Base-by-base conservation (phyloP, 2,329 filamentous ascomycete species). In the Ophiosphaerella narmari region DNA sequence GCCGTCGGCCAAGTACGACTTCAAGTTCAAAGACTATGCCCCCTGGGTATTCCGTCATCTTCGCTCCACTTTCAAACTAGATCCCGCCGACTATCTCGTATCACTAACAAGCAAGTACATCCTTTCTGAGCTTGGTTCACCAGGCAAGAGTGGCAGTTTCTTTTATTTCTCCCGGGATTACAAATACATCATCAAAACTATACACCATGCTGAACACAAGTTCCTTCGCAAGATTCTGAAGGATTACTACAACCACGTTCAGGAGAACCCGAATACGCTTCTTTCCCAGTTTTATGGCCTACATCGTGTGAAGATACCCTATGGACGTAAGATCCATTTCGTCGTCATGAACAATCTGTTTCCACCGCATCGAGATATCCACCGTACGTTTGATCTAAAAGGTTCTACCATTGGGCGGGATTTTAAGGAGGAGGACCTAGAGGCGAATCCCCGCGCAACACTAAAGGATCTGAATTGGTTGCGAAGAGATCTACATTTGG, bases 1-100 rank as follows among this genome's bases (percentile, higher is more conserved):
- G 5, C 94, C 94, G 18, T 97, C 93, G 55, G 92, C 94, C 62
- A 97, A 99, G 77, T 99, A 99, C 79, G 94, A 99, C 78, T 99
- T 99, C 86, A 99, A 99, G 76, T 99, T 99, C 82, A 99, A 99
- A 78, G 94, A 99, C 77, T 99, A 99, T 75, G 93, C 93, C n/a
- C 94, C 94, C 49, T 97, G 93, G 92, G 94, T 99, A 51, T 99
- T 99, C 76, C 90, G 94, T 66, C 90, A 91, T 75, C 82, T 99
- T 37, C 89, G 94, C 60, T 80, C 86, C 41, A 88, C 88, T 56
- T 99, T 99, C 78, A 86, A 88, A 63, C 84, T 97, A 47, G 94
- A 99, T 70, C 94, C 94, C 18, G 94, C 93, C 62, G 94, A 99
- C 75, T 99, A 99, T 72, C 85, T 99, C 54, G 95, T 99, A 86